phyloP scores from a whole-genome alignment of 2,329 filamentous ascomycete species.

The Colletotrichum coccodes region DNA sequence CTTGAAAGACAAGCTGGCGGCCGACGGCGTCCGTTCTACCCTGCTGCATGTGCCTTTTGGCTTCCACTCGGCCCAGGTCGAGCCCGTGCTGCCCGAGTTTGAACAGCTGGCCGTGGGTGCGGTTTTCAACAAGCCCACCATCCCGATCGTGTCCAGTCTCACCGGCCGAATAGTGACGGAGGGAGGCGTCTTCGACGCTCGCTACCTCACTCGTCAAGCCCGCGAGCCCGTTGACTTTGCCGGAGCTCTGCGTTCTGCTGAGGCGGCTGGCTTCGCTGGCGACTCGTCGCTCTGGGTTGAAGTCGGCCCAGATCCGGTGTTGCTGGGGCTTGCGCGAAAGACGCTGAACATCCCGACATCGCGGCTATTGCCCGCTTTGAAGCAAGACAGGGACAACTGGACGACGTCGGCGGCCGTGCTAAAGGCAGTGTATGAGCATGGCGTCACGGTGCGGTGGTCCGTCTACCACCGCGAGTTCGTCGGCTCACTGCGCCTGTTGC shows the following conservation, averaged over 20 bases:
- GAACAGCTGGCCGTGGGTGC: conserved; percentile 42
- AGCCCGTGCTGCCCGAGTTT: conserved; percentile 58
- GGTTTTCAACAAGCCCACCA: neutral
- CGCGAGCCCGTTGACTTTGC: neutral
- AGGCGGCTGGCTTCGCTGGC: neutral
- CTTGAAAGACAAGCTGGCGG: neutral
- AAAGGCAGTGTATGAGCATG: neutral
- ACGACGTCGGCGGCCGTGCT: neutral
- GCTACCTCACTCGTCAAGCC: neutral
- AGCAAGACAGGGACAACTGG: neutral
- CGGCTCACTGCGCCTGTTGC: conserved; percentile 56
- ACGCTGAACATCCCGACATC: neutral
- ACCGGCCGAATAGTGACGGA: neutral
- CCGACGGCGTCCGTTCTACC: conserved; percentile 41
- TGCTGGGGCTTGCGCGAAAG: neutral
- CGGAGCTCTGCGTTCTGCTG: neutral
- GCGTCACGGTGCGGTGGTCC: neutral
- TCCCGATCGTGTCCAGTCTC: neutral
- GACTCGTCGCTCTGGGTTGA: neutral
- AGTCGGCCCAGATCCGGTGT: neutral
- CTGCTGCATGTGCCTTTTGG: conserved; percentile 47
- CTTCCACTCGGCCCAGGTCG: conserved; percentile 49
- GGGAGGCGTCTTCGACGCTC: neutral
- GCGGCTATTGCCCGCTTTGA: neutral
- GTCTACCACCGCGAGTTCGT: conserved; percentile 17